Evolutionary conservation across 352 stramenopile species (phyloP).

Genomic region (Phytophthora kernoviae): DNA sequence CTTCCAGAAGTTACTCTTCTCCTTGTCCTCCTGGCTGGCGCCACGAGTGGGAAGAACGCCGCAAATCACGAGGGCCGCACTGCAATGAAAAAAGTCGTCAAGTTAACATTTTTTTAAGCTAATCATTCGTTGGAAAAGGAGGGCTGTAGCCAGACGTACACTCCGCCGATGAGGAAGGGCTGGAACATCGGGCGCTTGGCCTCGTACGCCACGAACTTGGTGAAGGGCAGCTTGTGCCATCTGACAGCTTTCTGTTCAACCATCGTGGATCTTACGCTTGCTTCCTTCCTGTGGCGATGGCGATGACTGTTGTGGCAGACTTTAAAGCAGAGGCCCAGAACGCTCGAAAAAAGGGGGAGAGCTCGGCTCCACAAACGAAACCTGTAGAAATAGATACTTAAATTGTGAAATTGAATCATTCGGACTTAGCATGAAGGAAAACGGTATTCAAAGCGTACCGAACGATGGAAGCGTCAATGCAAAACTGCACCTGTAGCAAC

Average conservation of each 20-base stretch:
- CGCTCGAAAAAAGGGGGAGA: conserved; percentile 12
- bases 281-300: conserved; percentile 17
- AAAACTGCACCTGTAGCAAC: too few species aligned
- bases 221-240: conserved; percentile 86
- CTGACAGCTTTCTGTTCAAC: conserved; percentile 66
- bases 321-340: conserved; percentile 17
- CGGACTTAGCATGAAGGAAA: conserved; percentile 10
- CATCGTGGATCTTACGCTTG: conserved; percentile 39
- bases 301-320: conserved; percentile 25
- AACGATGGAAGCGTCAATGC: background rate
- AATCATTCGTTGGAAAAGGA: too few species aligned
- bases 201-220: conserved; percentile 80
- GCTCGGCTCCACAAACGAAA: background rate
- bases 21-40: conserved; percentile 82
- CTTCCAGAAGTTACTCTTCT: conserved; percentile 89
- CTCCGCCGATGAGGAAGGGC: conserved; percentile 80
- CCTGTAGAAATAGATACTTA: background rate
- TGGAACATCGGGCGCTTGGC: conserved; percentile 81
- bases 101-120: background rate
- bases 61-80: conserved; percentile 81
- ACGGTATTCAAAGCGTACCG: too few species aligned
- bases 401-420: background rate
- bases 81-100: conserved; percentile 13
- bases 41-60: conserved; percentile 79
- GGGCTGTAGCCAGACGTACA: conserved; percentile 41